Base-by-base conservation (phyloP, 495 filamentous ascomycete species). In the Hyaloscypha variabilis region DNA sequence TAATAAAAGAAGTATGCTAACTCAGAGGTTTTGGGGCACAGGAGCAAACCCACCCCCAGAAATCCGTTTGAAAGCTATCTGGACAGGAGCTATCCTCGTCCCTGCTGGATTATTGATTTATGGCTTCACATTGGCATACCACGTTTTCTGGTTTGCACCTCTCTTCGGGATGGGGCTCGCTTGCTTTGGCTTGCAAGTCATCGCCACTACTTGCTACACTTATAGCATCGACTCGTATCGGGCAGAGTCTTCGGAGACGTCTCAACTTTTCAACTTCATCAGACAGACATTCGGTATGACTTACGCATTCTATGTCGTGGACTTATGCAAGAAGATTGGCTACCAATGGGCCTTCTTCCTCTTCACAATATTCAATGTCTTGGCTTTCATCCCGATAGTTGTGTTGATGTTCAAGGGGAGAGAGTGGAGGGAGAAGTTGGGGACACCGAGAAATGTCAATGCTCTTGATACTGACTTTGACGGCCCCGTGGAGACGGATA, bases 141-240 rank as follows among this genome's bases (percentile, higher is more conserved):
- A 72, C 34, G 71, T 63, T 11, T 69, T 74, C 61, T 76, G 72
- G 74, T 62, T 67, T 30, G 46, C 64, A 4, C 60, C 68, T 2
- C 65, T 71, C 8, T 28, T 77, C 0, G 74, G 75, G n/a, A 75
- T 76, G 26, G 64, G 59, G 8, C 71, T 75, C 29, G 71, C 64
- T n/a, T 66, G 64, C 6, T 67, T 77, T 49, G 75, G 75, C 3
- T 60, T 76, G 36, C 74, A 77, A 68, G 66, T 73, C n/a, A 64
- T 69, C 30, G 64, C 71, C 1, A 76, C 75, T 0, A 68, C 63
- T 14, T 65, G 70, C 6, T 76, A 66, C 63, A 67, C 73, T 21
- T 77, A 75, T 56, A 51, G 52, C 26, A 72, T 68, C 8, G 72
- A 79, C 57, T 76, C 72, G 53, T 79, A 80, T 57, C 73, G 73